phyloP scores from a whole-genome alignment of 495 filamentous ascomycete species.

The Thermothielavioides terrestris region DNA sequence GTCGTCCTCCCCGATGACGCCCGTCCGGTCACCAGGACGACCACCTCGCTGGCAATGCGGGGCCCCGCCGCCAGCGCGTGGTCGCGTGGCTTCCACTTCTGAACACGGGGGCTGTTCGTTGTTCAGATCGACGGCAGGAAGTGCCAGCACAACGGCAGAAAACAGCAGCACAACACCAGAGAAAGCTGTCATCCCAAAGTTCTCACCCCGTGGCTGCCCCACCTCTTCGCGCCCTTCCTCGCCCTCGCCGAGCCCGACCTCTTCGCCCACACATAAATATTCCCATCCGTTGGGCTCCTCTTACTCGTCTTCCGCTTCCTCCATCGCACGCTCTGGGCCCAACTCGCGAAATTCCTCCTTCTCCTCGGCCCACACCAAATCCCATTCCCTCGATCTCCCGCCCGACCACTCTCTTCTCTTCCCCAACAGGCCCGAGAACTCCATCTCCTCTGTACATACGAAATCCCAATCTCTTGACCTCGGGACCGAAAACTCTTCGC shows the following conservation, averaged over 20 bases:
- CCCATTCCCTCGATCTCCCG: background rate
- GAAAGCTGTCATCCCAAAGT: too few species aligned
- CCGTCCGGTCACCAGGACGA: too few species aligned
- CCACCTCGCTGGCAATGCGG: too few species aligned
- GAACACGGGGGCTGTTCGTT: too few species aligned
- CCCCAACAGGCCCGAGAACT: slow-evolving; percentile 35
- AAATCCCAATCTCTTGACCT: background rate
- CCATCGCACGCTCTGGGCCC: slow-evolving; percentile 21
- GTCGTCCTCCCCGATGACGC: too few species aligned
- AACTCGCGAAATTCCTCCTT: slow-evolving; percentile 37
- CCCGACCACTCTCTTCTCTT: background rate
- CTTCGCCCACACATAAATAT: slow-evolving; percentile 29
- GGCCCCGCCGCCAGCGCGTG: too few species aligned
- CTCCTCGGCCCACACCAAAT: slow-evolving; percentile 19
- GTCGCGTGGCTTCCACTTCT: too few species aligned
- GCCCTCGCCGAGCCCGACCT: slow-evolving; percentile 23
- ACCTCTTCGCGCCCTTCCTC: slow-evolving; percentile 13
- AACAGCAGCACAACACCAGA: too few species aligned
- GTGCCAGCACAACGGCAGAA: too few species aligned
- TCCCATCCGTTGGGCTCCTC: slow-evolving; percentile 35
- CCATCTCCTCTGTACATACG: slow-evolving; percentile 23
- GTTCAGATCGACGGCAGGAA: too few species aligned
- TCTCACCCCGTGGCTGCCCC: too few species aligned
- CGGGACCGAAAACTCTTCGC: too few species aligned
- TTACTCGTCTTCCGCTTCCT: slow-evolving; percentile 32